Evolutionary conservation across 2,329 filamentous ascomycete species (phyloP), one percentile per base, ranked within the genome.

Genomic region (Fusarium ramigenum): DNA sequence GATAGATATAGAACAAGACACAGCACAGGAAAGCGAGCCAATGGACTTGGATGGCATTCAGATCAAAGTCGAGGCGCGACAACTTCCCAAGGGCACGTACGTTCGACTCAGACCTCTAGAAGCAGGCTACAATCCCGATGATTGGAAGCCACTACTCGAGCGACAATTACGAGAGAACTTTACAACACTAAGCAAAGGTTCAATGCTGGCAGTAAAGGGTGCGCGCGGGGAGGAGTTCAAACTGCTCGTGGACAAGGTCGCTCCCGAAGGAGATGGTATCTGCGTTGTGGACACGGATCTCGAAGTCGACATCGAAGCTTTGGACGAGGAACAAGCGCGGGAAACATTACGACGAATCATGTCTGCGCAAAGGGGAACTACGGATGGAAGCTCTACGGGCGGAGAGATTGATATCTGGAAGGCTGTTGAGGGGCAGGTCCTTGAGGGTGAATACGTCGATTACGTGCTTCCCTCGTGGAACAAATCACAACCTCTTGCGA

Each of bases 281-380:
- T 98, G 96, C 75, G 93, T 99, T 0, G 95, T 99, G 1, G 96
- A 99, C 78, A 99, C 96, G 0, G 96, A 99, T 81, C 84, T 99
- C 21, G 96, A 98, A 80, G 96, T 99, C 10, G 96, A 98, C 75
- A 98, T 99, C 65, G 95, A 98, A 79, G 92, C 96, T 1, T 81
- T 98, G 50, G 95, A 97, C 66, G 96, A 98, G 80, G 96, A 97
- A 69, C 96, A 98, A 79, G 96, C 96, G 1, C 87, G 93, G 36
- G 96, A 98, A 80, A 98, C 95, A 0, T 80, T 98, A 77, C 91
- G 92, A 68, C 91, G 90, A 75, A 93, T 95, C 58, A 88, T 93
- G 71, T 88, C 89, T 34, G 84, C 89, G 19, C 88, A 92, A 60
- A 87, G 91, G 9, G 92, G 90, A 3, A 89, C 90, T 1, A 84